phyloP scores from a whole-genome alignment of 2,329 filamentous ascomycete species.

The Laburnicola sp. region DNA sequence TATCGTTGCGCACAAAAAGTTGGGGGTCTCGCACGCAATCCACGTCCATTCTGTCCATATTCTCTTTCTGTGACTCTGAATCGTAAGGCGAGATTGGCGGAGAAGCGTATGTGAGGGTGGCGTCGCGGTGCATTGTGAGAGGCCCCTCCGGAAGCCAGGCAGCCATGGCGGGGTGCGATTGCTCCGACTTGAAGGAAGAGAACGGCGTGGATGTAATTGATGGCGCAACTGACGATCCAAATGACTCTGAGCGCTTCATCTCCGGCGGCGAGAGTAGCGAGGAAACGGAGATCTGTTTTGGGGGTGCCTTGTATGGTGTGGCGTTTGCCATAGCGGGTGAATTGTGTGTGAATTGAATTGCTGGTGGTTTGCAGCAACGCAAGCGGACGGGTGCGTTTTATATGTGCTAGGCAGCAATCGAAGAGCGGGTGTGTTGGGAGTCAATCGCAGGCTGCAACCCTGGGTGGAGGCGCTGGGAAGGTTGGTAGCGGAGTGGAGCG shows the following conservation, averaged over 20 bases:
- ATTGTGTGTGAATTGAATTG: slow-evolving; percentile 2
- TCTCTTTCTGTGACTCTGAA: slow-evolving; percentile 41
- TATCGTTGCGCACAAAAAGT: slow-evolving; percentile 37
- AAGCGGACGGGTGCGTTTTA: slow-evolving; percentile 1
- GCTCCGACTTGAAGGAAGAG: slow-evolving; percentile 33
- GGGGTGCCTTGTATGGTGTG: slow-evolving; percentile 26
- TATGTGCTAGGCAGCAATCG: slow-evolving; percentile 4
- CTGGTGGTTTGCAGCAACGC: neutral
- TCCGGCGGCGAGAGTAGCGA: slow-evolving; percentile 48
- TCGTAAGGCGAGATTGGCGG: slow-evolving; percentile 47
- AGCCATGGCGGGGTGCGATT: slow-evolving; percentile 26
- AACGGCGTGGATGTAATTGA: slow-evolving; percentile 27
- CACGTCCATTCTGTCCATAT: slow-evolving; percentile 35
- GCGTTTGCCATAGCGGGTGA: slow-evolving; percentile 3
- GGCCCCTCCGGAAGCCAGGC: slow-evolving; percentile 26
- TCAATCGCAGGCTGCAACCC: slow-evolving; percentile 1
- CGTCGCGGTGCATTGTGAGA: slow-evolving; percentile 28
- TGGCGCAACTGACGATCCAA: slow-evolving; percentile 37
- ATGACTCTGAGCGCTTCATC: slow-evolving; percentile 46
- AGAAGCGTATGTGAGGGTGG: slow-evolving; percentile 35
- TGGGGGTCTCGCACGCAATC: slow-evolving; percentile 40
- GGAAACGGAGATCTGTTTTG: slow-evolving; percentile 41
- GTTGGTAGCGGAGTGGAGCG: neutral
- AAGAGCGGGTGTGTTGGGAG: slow-evolving; percentile 2
- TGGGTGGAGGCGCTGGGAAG: neutral